phyloP scores from a whole-genome alignment of 371 early-diverging fungal species.

The Mortierella sp. region DNA sequence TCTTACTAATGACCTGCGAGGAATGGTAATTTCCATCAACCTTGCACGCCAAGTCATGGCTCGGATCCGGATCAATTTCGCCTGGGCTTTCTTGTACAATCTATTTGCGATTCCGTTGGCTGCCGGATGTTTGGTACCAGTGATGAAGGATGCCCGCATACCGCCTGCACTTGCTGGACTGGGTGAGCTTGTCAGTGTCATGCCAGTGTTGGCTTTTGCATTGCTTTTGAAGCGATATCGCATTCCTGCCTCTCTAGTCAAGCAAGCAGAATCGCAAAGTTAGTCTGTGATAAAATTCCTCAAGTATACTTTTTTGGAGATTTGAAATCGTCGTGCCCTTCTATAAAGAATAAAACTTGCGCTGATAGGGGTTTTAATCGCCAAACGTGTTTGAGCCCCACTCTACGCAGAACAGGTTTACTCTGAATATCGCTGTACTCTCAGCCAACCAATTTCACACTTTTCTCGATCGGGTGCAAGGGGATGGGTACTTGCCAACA shows the following conservation, averaged over 20 bases:
- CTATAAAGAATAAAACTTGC: too few species aligned
- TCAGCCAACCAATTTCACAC: too few species aligned
- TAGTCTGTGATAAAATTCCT: too few species aligned
- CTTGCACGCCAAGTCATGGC: constrained; percentile 19
- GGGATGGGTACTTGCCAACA: too few species aligned
- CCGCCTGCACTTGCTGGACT: constrained; percentile 15
- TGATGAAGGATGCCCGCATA: constrained; percentile 17
- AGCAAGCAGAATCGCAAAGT: too few species aligned
- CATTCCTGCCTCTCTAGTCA: constrained; percentile 4
- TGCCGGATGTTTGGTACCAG: constrained; percentile 17
- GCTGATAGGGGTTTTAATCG: too few species aligned
- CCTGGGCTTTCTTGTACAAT: constrained; percentile 16
- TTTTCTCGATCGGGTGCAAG: too few species aligned
- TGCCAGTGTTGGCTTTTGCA: constrained; percentile 16
- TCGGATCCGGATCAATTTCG: constrained; percentile 19
- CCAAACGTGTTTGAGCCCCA: too few species aligned
- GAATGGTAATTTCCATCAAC: constrained; percentile 1
- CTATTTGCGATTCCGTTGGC: constrained; percentile 8
- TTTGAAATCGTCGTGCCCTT: too few species aligned
- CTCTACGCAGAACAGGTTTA: too few species aligned
- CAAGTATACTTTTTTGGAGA: too few species aligned
- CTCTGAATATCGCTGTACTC: too few species aligned
- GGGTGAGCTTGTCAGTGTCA: constrained; percentile 19
- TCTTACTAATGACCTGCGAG: constrained; percentile 19
- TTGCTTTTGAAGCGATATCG: constrained; percentile 17